Percentiles rank a stretch among this genome's conserved stretches.
Evolutionary conservation across 352 stramenopile species (phyloP).

Genomic region (Thalassiosira oceanica): DNA sequence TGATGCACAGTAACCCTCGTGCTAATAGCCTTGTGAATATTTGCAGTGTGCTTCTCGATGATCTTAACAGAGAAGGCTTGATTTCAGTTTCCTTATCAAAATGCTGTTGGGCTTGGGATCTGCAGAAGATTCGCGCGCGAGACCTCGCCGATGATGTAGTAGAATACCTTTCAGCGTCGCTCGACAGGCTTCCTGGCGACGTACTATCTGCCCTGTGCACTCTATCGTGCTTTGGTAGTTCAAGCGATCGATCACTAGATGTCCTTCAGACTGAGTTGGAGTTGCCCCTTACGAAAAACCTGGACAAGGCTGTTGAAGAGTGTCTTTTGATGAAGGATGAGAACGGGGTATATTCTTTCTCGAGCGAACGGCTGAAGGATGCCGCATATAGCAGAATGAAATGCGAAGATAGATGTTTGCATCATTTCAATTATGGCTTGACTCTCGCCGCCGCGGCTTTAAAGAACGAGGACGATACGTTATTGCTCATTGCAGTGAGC

Average conservation of each 20-base stretch:
- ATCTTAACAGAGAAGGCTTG: constrained; percentile 18
- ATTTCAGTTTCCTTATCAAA: constrained; percentile 3
- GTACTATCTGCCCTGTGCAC: constrained; percentile 9
- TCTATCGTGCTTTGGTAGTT: constrained; percentile 28
- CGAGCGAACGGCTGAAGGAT: constrained; percentile 12
- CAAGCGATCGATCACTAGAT: background rate
- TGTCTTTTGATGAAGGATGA: constrained; percentile 11
- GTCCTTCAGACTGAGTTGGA: constrained; percentile 1
- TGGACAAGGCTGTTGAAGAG: constrained; percentile 15
- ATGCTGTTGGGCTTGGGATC: constrained; percentile 22
- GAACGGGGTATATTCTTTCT: constrained; percentile 5
- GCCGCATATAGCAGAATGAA: constrained; percentile 13
- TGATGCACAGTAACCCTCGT: too few relatives aligned
- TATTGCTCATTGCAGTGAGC: constrained; percentile 9
- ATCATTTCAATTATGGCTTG: constrained; percentile 27
- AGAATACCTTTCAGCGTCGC: constrained; percentile 5
- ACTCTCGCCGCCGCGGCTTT: background rate
- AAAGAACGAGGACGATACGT: background rate
- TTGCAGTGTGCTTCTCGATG: too few relatives aligned
- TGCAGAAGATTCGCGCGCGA: constrained; percentile 13
- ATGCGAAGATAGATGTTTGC: constrained; percentile 1
- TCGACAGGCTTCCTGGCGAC: constrained; percentile 7
- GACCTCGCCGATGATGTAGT: constrained; percentile 22
- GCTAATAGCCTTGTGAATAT: too few relatives aligned
- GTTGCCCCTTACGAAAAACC: background rate